These are phyloP conservation scores for Priceomyces castillae DNA, from an alignment of 805 yeast species.

Conservation along the genomic window DNA sequence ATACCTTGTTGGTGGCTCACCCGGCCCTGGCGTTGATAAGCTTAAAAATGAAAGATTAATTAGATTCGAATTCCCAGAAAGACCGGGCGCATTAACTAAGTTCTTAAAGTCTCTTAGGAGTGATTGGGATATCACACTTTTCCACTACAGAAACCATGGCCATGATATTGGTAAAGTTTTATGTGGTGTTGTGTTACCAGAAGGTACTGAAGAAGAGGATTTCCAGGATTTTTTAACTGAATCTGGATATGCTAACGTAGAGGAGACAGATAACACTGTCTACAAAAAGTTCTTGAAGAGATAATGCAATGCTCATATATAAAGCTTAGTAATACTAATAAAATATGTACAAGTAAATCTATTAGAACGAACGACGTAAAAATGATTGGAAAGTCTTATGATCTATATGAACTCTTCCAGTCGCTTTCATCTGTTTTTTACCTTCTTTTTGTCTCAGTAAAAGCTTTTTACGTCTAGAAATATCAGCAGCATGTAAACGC, in stretches of 20 bases:
- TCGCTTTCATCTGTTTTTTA: constrained; percentile 74
- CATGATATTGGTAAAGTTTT: constrained; percentile 90
- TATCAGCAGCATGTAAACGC: constrained; percentile 89
- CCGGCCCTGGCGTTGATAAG: constrained; percentile 23
- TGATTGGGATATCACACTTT: constrained; percentile 89
- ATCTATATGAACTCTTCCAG: constrained; percentile 75
- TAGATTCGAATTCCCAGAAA: constrained; percentile 93
- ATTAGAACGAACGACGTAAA: constrained; percentile 39
- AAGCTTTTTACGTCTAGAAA: constrained; percentile 84
- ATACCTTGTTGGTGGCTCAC: constrained; percentile 90
- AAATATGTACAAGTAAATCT: constrained; percentile 5
- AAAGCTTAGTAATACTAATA: constrained; percentile 3
- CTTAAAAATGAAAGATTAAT: constrained; percentile 74
- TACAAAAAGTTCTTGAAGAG: constrained; percentile 67
- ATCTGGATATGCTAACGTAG: constrained; percentile 72
- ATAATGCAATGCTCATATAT: constrained; percentile 4
- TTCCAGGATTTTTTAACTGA: constrained; percentile 67
- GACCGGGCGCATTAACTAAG: constrained; percentile 88
- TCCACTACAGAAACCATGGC: constrained; percentile 97
- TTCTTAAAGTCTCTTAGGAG: constrained; percentile 70
- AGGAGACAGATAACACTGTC: constrained; percentile 84
- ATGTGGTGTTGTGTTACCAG: constrained; percentile 86
- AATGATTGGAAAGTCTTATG: constrained; percentile 90
- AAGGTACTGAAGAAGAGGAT: constrained; percentile 53
- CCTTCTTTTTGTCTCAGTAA: constrained; percentile 91